phyloP scores from a whole-genome alignment of 257 asterid genomes.

The Rauvolfia tetraphylla region DNA sequence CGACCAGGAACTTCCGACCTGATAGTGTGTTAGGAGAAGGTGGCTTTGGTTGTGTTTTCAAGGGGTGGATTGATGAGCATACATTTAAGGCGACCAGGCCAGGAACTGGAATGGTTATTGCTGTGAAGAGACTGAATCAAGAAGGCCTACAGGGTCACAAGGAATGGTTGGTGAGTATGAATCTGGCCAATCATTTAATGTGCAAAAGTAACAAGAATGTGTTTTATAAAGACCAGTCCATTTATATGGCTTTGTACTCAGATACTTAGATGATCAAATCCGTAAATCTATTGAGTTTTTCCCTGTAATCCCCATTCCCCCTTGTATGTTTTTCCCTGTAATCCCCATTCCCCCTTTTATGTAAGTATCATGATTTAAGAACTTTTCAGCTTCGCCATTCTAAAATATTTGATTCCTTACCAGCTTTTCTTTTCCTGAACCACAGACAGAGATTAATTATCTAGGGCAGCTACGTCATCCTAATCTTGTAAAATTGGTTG shows the following conservation, averaged over 20 bases:
- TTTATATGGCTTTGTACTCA: not conserved
- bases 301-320: not conserved
- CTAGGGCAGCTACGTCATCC: conserved; percentile 37
- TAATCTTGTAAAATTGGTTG: conserved; percentile 42
- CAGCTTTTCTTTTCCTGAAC: not conserved
- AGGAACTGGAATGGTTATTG: conserved; percentile 60
- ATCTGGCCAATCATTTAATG: not conserved
- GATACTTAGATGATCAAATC: not conserved
- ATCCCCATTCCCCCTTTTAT: not conserved
- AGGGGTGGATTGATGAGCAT: conserved; percentile 80
- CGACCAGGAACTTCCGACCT: conserved; percentile 78
- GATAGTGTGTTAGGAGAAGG: conserved; percentile 85
- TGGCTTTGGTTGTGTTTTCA: conserved; percentile 73
- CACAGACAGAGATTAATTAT: conserved; percentile 43
- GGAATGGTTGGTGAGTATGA: conserved; percentile 75
- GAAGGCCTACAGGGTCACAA: conserved; percentile 84
- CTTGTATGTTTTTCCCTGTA: not conserved
- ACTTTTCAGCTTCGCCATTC: not conserved
- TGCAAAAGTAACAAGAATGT: not conserved
- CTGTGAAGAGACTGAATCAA: conserved; percentile 76
- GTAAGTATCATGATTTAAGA: not conserved
- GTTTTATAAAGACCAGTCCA: not conserved
- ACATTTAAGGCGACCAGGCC: conserved; percentile 56
- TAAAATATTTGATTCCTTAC: not conserved
- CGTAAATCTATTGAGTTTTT: not conserved